Evolutionary conservation across 768 basidiomycete species (phyloP), one percentile per base, ranked within the genome.

Genomic region (Wakefieldia striispora): DNA sequence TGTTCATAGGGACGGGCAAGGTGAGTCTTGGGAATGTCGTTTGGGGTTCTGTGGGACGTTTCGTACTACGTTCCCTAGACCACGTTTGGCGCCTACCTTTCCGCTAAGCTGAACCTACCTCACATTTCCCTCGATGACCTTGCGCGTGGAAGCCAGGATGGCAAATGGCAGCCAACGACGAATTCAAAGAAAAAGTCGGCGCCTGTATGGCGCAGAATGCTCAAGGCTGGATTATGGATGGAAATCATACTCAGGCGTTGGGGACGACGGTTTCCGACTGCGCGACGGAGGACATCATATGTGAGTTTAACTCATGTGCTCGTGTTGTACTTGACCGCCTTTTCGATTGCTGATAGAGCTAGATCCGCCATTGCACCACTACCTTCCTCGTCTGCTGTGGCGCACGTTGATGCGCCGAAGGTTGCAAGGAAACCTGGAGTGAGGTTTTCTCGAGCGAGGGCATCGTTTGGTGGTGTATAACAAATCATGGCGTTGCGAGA

Each of bases 321-420:
- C 2, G 27, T 20, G 9, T 19, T 11, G 35, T 34, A n/a, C n/a
- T n/a, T n/a, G 10, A 14, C 27, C n/a, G 55, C 31, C 16, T 27
- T 23, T 53, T 35, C 17, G 14, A 12, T 24, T 7, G 3, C 3
- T 4, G 6, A 53, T 37, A 87, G 84, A 85, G 86, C 68, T 87
- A 17, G 84, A 86, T 54, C 83, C 84, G 8, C 86, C 84, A 13
- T 67, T 86, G 31, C 14, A 69, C 8, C 63, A 79, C 9, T 87
- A 86, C 67, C 72, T 86, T 46, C 82, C 84, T 17, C 80, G 85
- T 16, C 56, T 85, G 24, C 60, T 77, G 50, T 54, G 70, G 47
- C 73, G 84, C 39, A 85, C 83, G 1, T 58, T 82, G 14, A 59
- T 70, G 50, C 74, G 76, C 75, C 27, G 70, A 72, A 8, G 82